A percentile compares a stretch with the other conserved stretches of the same genome.
Conservation (phyloP, 2,329 filamentous ascomycete species). For the Paecilomyces sp. region DNA sequence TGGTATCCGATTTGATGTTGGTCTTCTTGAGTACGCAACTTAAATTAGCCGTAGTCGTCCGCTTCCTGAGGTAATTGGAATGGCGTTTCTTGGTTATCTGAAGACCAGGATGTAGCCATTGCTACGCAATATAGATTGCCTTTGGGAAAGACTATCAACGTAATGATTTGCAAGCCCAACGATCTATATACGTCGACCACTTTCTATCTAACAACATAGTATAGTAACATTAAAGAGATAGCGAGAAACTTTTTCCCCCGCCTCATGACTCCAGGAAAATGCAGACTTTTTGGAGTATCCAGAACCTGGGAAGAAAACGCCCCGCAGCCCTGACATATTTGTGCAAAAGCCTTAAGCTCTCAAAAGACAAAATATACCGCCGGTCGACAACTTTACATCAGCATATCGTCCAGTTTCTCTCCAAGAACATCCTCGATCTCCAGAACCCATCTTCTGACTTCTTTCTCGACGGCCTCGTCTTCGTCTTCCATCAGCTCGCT, state of each 20-base stretch:
- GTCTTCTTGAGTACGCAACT: neutral
- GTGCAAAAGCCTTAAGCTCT: neutral
- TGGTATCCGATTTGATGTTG: too few relatives aligned
- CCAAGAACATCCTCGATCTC: constrained; percentile 84
- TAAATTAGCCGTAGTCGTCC: too few relatives aligned
- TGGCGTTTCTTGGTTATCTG: too few relatives aligned
- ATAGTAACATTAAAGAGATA: neutral
- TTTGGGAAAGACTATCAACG: too few relatives aligned
- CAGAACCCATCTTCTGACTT: constrained; percentile 84
- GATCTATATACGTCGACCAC: neutral
- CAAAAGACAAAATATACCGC: neutral
- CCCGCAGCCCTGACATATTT: neutral
- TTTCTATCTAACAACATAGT: neutral
- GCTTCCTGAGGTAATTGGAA: too few relatives aligned
- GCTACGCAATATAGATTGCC: too few relatives aligned
- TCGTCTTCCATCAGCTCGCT: constrained; percentile 95
- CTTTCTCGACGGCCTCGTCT: constrained; percentile 83
- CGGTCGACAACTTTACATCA: constrained; percentile 53
- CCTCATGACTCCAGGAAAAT: neutral
- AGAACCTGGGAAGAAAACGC: neutral
- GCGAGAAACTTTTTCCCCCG: neutral
- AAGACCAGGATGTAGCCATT: too few relatives aligned
- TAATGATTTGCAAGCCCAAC: constrained; percentile 17
- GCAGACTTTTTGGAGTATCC: neutral
- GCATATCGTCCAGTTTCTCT: constrained; percentile 85